These are phyloP conservation scores for Pseudodiploospora longispora DNA, from an alignment of 2,329 filamentous ascomycete genomes.

Conservation along the genomic window DNA sequence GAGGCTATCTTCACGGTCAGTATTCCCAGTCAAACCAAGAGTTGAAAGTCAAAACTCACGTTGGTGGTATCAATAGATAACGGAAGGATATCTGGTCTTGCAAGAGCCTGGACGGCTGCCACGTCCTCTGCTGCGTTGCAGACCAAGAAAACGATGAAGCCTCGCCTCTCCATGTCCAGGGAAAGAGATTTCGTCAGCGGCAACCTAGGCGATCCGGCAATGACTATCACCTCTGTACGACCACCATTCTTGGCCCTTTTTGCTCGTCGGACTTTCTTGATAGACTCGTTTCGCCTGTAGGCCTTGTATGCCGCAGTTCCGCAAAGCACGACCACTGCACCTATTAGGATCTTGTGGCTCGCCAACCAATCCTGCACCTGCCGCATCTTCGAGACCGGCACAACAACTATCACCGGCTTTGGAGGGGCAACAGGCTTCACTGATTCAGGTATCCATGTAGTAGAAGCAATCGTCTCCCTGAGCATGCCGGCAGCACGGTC, in stretches of 20 bases:
- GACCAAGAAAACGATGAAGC: conserved; percentile 89
- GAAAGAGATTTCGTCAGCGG: conserved; percentile 77
- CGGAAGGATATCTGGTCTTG: conserved; percentile 73
- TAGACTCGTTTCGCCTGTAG: conserved; percentile 44
- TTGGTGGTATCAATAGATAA: conserved; percentile 77
- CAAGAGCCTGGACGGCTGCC: conserved; percentile 63
- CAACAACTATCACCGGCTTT: conserved; percentile 23
- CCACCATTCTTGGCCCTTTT: conserved; percentile 74
- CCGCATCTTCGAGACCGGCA: conserved; percentile 32
- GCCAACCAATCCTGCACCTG: conserved; percentile 62
- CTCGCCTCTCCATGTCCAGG: conserved; percentile 79
- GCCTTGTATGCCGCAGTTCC: conserved; percentile 53
- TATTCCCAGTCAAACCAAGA: not conserved
- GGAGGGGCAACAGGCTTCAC: conserved; percentile 51
- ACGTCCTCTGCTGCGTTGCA: conserved; percentile 83
- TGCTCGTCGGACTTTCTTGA: conserved; percentile 64
- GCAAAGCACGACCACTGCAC: conserved; percentile 61
- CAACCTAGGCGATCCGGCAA: conserved; percentile 81
- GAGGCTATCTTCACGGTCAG: conserved; percentile 41
- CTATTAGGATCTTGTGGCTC: conserved; percentile 64
- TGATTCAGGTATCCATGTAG: conserved; percentile 65
- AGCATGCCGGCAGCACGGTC: conserved; percentile 65
- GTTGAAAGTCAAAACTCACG: conserved; percentile 36
- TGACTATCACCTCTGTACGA: conserved; percentile 75
- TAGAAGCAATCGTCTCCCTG: conserved; percentile 58